Evolutionary conservation across 2,329 filamentous ascomycete genomes (phyloP).

Genomic region (Coleophoma eucalyptorum): DNA sequence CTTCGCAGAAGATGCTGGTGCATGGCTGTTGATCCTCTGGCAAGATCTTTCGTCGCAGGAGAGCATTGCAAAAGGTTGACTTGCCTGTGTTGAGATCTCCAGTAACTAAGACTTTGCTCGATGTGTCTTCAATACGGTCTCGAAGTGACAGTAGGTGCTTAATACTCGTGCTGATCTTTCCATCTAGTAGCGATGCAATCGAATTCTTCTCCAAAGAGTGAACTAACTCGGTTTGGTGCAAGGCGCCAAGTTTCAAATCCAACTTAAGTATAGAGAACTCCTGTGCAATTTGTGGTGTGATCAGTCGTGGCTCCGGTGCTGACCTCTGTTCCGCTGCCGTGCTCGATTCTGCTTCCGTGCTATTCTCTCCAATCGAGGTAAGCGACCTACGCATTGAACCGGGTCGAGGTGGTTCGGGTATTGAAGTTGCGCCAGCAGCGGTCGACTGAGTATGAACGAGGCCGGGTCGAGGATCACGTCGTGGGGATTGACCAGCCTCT

Average conservation of each 20-base stretch:
- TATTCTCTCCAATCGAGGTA: conserved; percentile 62
- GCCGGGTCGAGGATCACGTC: conserved; percentile 54
- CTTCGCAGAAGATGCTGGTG: conserved; percentile 97
- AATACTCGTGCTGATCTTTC: conserved; percentile 90
- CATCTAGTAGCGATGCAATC: conserved; percentile 85
- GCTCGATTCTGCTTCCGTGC: conserved; percentile 65
- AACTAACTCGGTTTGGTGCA: conserved; percentile 86
- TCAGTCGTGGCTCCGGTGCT: conserved; percentile 70
- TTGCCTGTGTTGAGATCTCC: conserved; percentile 97
- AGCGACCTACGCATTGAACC: conserved; percentile 61
- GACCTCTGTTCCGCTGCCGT: conserved; percentile 59
- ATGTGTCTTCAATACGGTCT: conserved; percentile 94
- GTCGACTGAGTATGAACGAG: conserved; percentile 62
- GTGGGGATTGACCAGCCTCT: conserved; percentile 37
- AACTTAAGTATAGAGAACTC: conserved; percentile 95
- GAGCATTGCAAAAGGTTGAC: conserved; percentile 98
- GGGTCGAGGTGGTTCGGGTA: conserved; percentile 36
- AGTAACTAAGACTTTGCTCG: conserved; percentile 93
- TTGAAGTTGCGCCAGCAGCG: conserved; percentile 26
- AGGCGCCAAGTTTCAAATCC: conserved; percentile 82
- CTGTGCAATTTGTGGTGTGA: conserved; percentile 88
- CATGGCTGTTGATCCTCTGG: conserved; percentile 98
- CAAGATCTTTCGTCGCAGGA: conserved; percentile 84
- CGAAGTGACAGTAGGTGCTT: conserved; percentile 83
- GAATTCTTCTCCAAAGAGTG: conserved; percentile 92